Conservation (phyloP, 208 protist species). For the Phytomonas sp. region DNA sequence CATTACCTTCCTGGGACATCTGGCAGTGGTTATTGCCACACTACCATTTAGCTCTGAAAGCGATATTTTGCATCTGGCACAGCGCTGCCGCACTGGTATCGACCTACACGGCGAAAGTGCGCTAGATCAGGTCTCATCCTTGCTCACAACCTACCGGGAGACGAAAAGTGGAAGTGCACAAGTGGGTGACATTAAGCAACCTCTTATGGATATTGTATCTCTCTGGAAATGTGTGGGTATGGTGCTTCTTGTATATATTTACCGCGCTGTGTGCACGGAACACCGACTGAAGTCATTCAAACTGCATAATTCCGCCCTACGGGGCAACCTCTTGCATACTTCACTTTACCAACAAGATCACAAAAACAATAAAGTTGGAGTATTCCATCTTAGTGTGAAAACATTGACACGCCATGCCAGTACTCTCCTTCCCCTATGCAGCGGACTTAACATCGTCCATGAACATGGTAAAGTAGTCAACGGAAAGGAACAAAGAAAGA, state of each 20-base stretch:
- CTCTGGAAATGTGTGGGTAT: conserved; percentile 51
- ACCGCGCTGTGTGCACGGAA: conserved; percentile 25
- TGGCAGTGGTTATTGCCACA: conserved; percentile 39
- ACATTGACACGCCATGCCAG: not conserved
- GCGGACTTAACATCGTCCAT: not conserved
- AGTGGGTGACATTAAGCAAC: not conserved
- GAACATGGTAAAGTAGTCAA: not conserved
- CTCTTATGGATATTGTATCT: not conserved
- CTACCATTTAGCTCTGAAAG: conserved; percentile 47
- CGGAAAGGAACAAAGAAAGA: not conserved
- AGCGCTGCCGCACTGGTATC: conserved; percentile 45
- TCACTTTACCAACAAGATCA: conserved; percentile 4
- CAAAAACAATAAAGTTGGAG: not conserved
- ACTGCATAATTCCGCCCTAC: conserved; percentile 10
- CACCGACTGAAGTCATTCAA: conserved; percentile 31
- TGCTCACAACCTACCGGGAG: not conserved
- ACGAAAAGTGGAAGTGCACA: not conserved
- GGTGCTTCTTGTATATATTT: conserved; percentile 32
- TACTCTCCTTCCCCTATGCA: not conserved
- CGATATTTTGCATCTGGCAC: conserved; percentile 44
- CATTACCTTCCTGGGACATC: conserved; percentile 44
- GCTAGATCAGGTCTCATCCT: conserved; percentile 9
- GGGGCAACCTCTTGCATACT: conserved; percentile 5
- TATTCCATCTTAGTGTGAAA: not conserved
- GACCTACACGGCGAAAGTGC: conserved; percentile 48